Percentiles rank a stretch among this genome's conserved stretches.
Evolutionary conservation across 441 rosid species (phyloP).

Genomic region (Brassica hybrid): DNA sequence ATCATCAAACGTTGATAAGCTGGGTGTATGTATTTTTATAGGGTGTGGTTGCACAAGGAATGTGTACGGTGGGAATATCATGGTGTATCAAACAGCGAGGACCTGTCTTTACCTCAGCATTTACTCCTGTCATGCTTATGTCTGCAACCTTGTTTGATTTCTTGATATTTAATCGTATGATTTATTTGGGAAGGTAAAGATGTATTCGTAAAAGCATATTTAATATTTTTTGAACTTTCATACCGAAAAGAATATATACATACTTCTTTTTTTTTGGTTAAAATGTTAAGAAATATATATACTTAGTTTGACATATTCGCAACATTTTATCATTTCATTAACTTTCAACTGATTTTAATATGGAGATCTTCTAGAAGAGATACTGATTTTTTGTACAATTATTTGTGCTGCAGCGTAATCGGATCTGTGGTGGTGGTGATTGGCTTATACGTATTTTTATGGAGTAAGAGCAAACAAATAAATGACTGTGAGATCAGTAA

Average conservation of each 20-base stretch:
- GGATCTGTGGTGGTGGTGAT: slow-evolving; percentile 55
- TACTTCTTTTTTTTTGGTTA: no score
- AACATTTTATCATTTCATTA: background rate
- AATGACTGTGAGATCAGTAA: slow-evolving; percentile 16
- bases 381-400: background rate
- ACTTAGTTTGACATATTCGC: background rate
- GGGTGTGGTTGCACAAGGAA: slow-evolving; percentile 57
- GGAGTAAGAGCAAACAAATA: slow-evolving; percentile 53
- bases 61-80: slow-evolving; percentile 35
- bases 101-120: slow-evolving; percentile 42
- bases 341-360: background rate
- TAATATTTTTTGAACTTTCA: background rate
- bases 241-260: no score
- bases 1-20: background rate
- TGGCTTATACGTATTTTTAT: slow-evolving; percentile 54
- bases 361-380: no score
- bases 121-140: slow-evolving; percentile 39
- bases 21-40: slow-evolving; percentile 17
- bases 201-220: background rate
- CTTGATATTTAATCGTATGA: slow-evolving; percentile 37
- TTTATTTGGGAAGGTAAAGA: slow-evolving; percentile 40
- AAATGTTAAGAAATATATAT: background rate
- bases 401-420: slow-evolving; percentile 38
- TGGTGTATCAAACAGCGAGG: slow-evolving; percentile 43
- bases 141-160: slow-evolving; percentile 42